These are phyloP conservation scores for Dichotomopilus funicola DNA, from an alignment of 2,329 filamentous ascomycete species.

Conservation along the genomic window DNA sequence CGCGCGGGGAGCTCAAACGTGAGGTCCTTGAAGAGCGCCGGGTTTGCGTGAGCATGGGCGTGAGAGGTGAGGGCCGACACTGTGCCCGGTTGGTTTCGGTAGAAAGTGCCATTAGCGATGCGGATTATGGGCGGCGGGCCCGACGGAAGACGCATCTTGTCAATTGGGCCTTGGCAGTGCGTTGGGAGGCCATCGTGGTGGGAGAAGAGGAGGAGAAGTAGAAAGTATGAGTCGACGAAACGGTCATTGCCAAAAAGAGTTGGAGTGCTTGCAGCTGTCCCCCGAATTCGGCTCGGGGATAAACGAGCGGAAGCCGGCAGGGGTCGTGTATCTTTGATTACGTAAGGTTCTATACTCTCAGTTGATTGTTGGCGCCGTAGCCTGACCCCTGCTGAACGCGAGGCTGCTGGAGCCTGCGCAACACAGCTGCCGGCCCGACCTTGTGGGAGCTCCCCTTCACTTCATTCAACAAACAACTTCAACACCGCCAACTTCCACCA, in stretches of 20 bases:
- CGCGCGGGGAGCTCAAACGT: conserved; percentile 62
- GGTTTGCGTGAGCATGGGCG: conserved; percentile 45
- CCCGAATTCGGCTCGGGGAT: conserved; percentile 4
- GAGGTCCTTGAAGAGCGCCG: conserved; percentile 65
- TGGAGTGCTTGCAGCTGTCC: not conserved
- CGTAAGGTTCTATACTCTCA: conserved; percentile 1
- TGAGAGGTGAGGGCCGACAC: conserved; percentile 61
- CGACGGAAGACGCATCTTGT: conserved; percentile 33
- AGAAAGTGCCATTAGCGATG: conserved; percentile 78
- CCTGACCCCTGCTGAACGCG: conserved; percentile 14
- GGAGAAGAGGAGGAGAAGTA: not conserved
- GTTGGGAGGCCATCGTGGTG: conserved; percentile 6
- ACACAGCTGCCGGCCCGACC: not conserved
- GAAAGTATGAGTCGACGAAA: conserved; percentile 6
- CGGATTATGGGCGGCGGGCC: conserved; percentile 54
- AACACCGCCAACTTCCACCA: not conserved
- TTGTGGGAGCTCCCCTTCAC: not conserved
- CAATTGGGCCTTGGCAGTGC: conserved; percentile 16
- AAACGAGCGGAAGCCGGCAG: not conserved
- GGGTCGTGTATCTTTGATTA: not conserved
- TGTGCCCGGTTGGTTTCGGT: conserved; percentile 63
- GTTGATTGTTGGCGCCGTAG: conserved; percentile 11
- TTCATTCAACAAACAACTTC: not conserved
- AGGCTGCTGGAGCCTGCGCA: conserved; percentile 20
- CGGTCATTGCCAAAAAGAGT: not conserved